Evolutionary conservation across 2,329 filamentous ascomycete genomes (phyloP).

Genomic region (Penicillium sp.): DNA sequence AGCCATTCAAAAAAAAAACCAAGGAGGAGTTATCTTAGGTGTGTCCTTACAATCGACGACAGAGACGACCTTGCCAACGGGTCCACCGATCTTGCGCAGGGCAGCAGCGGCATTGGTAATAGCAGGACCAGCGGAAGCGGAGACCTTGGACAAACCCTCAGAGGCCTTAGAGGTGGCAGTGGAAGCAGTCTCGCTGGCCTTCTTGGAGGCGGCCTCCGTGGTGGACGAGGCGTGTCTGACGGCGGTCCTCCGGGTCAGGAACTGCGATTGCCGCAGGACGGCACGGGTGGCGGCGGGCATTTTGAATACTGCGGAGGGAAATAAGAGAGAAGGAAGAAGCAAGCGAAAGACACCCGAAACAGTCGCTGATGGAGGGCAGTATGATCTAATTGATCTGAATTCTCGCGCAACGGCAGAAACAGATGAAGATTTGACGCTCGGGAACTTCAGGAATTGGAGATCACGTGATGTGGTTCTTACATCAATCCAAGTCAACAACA

Average conservation of each 20-base stretch:
- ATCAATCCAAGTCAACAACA: conserved; percentile 2
- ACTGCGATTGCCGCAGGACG: conserved; percentile 47
- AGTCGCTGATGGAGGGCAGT: conserved; percentile 32
- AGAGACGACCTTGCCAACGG: conserved; percentile 71
- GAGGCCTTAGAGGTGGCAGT: conserved; percentile 60
- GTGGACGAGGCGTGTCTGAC: conserved; percentile 48
- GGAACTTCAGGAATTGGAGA: conserved; percentile 41
- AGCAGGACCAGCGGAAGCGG: conserved; percentile 73
- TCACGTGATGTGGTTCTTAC: conserved; percentile 23
- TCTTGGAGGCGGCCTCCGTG: conserved; percentile 46
- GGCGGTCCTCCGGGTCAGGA: conserved; percentile 45
- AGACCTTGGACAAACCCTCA: conserved; percentile 77
- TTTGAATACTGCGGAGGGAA: conserved; percentile 32
- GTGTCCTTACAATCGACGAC: conserved; percentile 76
- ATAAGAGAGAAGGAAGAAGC: conserved; percentile 28
- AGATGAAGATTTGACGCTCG: conserved; percentile 41
- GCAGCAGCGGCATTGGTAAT: conserved; percentile 69
- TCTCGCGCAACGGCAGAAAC: conserved; percentile 37
- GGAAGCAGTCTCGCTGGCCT: conserved; percentile 45
- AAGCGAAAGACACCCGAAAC: conserved; percentile 24
- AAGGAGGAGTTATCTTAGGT: neutral
- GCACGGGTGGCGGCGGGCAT: conserved; percentile 47
- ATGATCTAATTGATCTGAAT: conserved; percentile 42
- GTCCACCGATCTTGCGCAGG: conserved; percentile 73
- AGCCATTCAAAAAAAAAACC: neutral